Conservation (phyloP, 108 stramenopile species). For the Nannochloropsis granulata region DNA sequence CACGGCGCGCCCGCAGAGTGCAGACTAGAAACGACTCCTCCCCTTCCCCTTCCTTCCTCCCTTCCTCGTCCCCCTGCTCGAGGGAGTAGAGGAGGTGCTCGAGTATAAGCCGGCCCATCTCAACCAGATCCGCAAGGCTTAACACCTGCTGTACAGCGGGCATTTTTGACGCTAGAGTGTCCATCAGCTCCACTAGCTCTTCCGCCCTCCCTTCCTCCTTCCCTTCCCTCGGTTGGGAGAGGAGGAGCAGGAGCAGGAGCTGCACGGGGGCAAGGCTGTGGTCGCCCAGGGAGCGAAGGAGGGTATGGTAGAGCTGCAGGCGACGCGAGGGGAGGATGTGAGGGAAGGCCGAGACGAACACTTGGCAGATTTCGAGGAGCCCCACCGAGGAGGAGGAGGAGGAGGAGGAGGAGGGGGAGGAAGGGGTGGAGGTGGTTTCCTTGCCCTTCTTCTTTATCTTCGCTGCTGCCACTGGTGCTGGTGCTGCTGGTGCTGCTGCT, state of each 20-base stretch:
- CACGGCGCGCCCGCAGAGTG: neutral
- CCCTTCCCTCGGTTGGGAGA: neutral
- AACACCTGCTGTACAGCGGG: neutral
- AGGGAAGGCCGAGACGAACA: neutral
- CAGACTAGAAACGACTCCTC: neutral
- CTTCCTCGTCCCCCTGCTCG: neutral
- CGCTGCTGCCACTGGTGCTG: too few relatives aligned
- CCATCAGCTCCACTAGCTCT: neutral
- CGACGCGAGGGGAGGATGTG: neutral
- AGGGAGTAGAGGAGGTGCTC: neutral
- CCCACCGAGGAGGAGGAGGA: neutral
- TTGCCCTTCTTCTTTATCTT: too few relatives aligned
- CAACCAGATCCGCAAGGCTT: neutral
- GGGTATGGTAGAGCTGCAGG: neutral
- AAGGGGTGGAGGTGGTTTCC: too few relatives aligned
- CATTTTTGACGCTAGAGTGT: neutral
- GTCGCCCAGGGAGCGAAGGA: neutral
- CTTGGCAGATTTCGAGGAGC: neutral
- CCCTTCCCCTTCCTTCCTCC: neutral
- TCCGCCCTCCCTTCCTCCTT: neutral
- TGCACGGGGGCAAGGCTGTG: neutral
- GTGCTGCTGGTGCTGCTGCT: too few relatives aligned
- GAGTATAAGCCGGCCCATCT: neutral
- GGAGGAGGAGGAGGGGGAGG: neutral
- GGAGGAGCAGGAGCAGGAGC: neutral